Base-by-base conservation (phyloP, 2,329 filamentous ascomycete species). In the Coniochaeta sp. region DNA sequence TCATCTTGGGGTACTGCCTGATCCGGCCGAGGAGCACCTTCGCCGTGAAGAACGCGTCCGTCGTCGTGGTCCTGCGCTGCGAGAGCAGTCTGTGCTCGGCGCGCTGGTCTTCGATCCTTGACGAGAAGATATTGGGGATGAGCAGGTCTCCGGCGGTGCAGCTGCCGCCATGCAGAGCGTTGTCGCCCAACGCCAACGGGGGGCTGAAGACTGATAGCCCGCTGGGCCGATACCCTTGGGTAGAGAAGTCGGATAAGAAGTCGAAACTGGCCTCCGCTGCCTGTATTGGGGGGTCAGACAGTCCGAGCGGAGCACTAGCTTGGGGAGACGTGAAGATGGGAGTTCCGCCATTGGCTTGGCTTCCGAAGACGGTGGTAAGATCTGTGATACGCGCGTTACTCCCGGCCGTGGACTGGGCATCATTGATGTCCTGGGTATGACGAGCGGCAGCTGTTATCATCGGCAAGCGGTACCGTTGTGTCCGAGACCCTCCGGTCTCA, bases 1-100 rank as follows among this genome's bases (percentile, higher is more conserved):
- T 52, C 67, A 67, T 65, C 17, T 22, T 55, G 0, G 68, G 68
- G 47, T 65, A 71, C 40, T 62, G 61, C 16, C 60, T 59, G 7
- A 71, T 26, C 34, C 69, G 68, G 6, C 69, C 65, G 16, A 63
- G 36, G 1, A 71, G 59, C 2, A 68, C 57, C 28, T 61, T 66
- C 4, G 64, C 57, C 12, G 63, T 66, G 24, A 70, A 62, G 19
- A 55, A 64, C 8, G 59, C 56, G 38, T 68, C 59, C 4, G 38
- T 30, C 58, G 24, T 60, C 62, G 17, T 44, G 42, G 42, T 44
- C 42, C 22, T 44, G 6, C 42, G 56, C 22, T 9, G 42, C n/a
- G n/a, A 22, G 17, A 44, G 42, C 4, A 44, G 12, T 4, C 42
- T 44, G n/a, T 24, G 19, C n/a, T 44, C 4, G 3, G 42, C 19